A percentile compares a stretch with the other conserved stretches of the same genome.
These are phyloP conservation scores for Pinus taeda DNA, from an alignment of 75 land plant species.

Conservation along the genomic window DNA sequence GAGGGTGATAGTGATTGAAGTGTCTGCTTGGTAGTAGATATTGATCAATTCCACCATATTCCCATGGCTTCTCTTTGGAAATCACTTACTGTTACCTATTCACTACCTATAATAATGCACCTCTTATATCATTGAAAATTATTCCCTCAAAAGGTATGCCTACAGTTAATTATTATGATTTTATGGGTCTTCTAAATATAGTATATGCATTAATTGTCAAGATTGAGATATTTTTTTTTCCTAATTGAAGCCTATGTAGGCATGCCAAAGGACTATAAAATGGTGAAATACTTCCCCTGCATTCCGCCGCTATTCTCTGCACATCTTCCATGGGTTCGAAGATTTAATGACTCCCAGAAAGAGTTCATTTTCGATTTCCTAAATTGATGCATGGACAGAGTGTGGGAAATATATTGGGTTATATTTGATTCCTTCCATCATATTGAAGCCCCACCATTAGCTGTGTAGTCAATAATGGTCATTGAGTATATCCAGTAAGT, in stretches of 20 bases:
- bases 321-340: neutral
- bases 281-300: neutral
- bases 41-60: neutral
- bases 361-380: neutral
- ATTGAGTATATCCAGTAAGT: neutral
- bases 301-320: neutral
- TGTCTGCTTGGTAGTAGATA: neutral
- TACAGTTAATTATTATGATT: no score
- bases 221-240: no score
- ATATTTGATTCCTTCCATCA: neutral
- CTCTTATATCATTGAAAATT: neutral
- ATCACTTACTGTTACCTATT: neutral
- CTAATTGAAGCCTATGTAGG: neutral
- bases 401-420: neutral
- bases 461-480: neutral
- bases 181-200: no score
- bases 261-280: neutral
- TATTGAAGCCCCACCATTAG: neutral
- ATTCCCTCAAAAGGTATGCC: neutral
- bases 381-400: no score
- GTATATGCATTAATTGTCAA: no score
- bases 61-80: neutral
- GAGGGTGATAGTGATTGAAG: no score
- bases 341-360: neutral
- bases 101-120: neutral